Evolutionary conservation across 1,139 yeast species (phyloP).

Genomic region (Debaryomyces nepalensis): DNA sequence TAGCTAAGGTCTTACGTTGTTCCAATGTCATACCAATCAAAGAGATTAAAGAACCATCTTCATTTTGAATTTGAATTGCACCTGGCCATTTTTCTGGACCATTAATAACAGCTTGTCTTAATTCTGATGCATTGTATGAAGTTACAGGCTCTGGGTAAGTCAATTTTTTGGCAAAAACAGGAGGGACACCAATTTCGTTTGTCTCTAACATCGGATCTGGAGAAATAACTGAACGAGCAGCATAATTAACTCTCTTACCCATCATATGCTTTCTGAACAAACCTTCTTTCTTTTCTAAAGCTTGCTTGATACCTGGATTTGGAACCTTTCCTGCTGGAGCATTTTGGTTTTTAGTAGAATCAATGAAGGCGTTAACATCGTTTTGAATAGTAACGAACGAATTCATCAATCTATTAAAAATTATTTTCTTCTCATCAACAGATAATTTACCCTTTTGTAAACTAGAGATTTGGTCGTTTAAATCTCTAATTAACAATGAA

Average conservation of each 20-base stretch:
- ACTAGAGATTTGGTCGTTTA: conserved; percentile 75
- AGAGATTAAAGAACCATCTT: conserved; percentile 88
- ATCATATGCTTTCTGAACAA: conserved; percentile 98
- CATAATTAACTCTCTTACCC: conserved; percentile 99
- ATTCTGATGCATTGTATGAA: conserved; percentile 84
- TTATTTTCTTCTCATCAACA: conserved; percentile 66
- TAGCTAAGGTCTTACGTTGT: conserved; percentile 95
- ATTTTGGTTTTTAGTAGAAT: conserved; percentile 83
- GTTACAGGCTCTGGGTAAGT: conserved; percentile 99
- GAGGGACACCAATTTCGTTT: conserved; percentile 98
- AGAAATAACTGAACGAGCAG: conserved; percentile 98
- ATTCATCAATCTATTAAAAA: conserved; percentile 91
- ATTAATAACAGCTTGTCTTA: conserved; percentile 93
- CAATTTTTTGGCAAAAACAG: conserved; percentile 92
- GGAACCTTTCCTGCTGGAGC: conserved; percentile 73
- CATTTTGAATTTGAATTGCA: conserved; percentile 94
- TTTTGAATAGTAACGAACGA: conserved; percentile 93
- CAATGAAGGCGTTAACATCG: conserved; percentile 93
- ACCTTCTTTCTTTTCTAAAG: conserved; percentile 98
- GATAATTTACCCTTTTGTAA: conserved; percentile 66
- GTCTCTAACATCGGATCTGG: conserved; percentile 99
- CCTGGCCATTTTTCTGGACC: conserved; percentile 99
- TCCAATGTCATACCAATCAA: conserved; percentile 88
- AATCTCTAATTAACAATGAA: conserved; percentile 80
- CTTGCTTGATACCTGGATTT: conserved; percentile 95